Base-by-base conservation (phyloP, 2,329 filamentous ascomycete genomes). In the Diaporthe citri region DNA sequence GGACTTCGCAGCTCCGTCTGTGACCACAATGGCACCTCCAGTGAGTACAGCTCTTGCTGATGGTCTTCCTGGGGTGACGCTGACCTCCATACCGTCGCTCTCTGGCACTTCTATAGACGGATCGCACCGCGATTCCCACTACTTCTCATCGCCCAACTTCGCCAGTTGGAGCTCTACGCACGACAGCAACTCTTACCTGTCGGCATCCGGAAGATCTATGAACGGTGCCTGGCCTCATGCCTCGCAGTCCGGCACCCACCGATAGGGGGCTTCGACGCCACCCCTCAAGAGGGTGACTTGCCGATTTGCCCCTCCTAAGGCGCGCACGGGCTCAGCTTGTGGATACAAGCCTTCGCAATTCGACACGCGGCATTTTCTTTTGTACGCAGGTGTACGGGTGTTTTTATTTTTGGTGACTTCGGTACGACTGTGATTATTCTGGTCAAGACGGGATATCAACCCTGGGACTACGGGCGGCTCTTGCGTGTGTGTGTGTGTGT, bases 21-120 rank as follows among this genome's bases (percentile, higher is more conserved):
- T 73, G 62, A 75, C 74, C 41, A 57, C 74, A 10, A 59, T 73
- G 52, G 64, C 74, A 46, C 64, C 74, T 70, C 59, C 74, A 69
- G 74, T 75, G 70, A 75, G 74, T 75, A 75, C 31, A 39, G 8
- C 48, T 69, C 46, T 55, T 28, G 46, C 34, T 28, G 15, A 72
- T 72, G 70, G 56, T n/a, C 70, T 46, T 62, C 70, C 31, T 22
- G 22, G 71, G 25, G n/a, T 4, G 17, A 55, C 64, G 66, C 64
- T 74, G 71, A 71, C 74, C 43, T 74, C 74, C 48, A 48, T 46
- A 56, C 71, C 48, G 74, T 66, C 74, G 36, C 55, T 74, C 36
- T 64, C 72, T 41, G 41, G 62, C 3, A 71, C 56, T 31, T 43
- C 74, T 15, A 59, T 75, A 43, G 71, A 70, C 52, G 74, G 74